phyloP scores from a whole-genome alignment of 2,329 filamentous ascomycete genomes.

The Alternaria rosae region DNA sequence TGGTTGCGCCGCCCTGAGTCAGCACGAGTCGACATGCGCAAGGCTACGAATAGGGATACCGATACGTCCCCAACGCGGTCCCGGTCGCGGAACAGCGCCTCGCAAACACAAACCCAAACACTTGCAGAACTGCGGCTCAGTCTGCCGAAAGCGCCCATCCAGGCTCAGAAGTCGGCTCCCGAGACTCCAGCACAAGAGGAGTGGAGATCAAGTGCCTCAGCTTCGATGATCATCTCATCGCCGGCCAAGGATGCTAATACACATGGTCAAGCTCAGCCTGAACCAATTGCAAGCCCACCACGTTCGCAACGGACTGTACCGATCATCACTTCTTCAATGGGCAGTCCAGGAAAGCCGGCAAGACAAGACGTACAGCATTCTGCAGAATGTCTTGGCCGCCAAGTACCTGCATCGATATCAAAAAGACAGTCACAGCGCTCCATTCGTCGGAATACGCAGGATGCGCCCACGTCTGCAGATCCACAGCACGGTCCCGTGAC shows the following conservation, averaged over 20 bases:
- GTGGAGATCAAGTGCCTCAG: constrained; percentile 32
- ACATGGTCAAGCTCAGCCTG: background rate
- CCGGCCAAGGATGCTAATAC: background rate
- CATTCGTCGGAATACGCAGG: background rate
- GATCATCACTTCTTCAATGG: constrained; percentile 9
- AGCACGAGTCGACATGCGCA: constrained; percentile 7
- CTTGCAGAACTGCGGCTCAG: constrained; percentile 22
- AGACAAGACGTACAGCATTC: constrained; percentile 22
- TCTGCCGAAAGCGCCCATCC: constrained; percentile 22
- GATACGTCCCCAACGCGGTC: constrained; percentile 32
- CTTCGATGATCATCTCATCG: constrained; percentile 35
- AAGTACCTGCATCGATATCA: background rate
- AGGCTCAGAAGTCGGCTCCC: constrained; percentile 1
- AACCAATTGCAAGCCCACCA: background rate
- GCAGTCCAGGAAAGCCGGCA: background rate
- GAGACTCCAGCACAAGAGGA: constrained; percentile 8
- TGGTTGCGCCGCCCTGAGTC: constrained; percentile 35
- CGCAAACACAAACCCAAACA: constrained; percentile 6
- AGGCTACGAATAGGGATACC: constrained; percentile 10
- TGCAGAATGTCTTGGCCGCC: constrained; percentile 18
- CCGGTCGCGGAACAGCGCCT: constrained; percentile 17
- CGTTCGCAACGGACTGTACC: constrained; percentile 11
- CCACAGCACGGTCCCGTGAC: background rate
- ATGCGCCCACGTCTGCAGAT: background rate
- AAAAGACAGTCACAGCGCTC: background rate